phyloP scores from a whole-genome alignment of 2,329 filamentous ascomycete species.

The Parafenestella ontariensis region DNA sequence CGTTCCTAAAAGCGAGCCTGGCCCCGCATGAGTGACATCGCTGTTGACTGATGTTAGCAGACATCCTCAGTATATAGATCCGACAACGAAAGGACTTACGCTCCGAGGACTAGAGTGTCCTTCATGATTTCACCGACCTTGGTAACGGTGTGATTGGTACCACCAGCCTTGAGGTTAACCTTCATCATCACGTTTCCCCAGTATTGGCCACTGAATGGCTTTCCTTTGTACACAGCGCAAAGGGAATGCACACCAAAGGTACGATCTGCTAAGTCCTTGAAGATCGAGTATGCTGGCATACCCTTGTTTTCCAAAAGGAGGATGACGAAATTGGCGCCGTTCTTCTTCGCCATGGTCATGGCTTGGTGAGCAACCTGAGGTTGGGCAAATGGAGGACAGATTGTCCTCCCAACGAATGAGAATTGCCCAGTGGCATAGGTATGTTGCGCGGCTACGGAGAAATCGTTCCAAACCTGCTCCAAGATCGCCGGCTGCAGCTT shows the following conservation, averaged over 20 bases:
- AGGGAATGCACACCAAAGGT: conserved; percentile 21
- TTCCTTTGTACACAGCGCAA: conserved; percentile 12
- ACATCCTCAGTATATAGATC: background rate
- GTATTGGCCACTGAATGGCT: conserved; percentile 8
- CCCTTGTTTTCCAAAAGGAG: conserved; percentile 8
- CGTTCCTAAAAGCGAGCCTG: conserved; percentile 19
- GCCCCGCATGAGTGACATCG: conserved; percentile 53
- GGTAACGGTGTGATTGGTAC: conserved; percentile 26
- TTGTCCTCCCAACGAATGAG: background rate
- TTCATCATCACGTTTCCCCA: conserved; percentile 36
- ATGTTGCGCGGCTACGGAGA: background rate
- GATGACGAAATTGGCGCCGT: conserved; percentile 6
- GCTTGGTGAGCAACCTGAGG: background rate
- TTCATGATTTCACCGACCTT: background rate
- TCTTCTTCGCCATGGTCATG: background rate
- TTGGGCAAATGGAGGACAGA: background rate
- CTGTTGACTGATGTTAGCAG: conserved; percentile 1
- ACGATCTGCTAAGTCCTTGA: conserved; percentile 25
- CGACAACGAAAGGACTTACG: background rate
- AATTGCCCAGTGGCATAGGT: background rate
- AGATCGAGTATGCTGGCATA: conserved; percentile 6
- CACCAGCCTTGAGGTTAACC: conserved; percentile 35
- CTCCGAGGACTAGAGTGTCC: conserved; percentile 16
- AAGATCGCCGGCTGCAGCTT: background rate
- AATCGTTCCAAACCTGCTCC: background rate